Conservation (phyloP, 768 basidiomycete species). For the Serendipita indica region DNA sequence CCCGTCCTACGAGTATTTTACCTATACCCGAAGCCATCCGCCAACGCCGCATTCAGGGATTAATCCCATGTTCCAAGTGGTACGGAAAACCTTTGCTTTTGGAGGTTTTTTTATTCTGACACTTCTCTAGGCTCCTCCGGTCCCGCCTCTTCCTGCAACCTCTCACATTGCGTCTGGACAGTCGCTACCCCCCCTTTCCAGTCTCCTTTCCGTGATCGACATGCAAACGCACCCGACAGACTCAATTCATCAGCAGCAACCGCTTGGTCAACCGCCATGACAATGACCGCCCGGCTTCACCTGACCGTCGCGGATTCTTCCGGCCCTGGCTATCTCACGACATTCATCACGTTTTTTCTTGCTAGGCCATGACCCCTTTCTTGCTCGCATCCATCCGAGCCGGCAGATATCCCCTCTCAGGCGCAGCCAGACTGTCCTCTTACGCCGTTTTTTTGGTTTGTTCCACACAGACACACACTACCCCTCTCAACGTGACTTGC, state of each 20-base stretch:
- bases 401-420: too few species aligned
- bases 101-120: too few species aligned
- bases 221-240: slow-evolving; percentile 33
- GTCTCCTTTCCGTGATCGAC: slow-evolving; percentile 71
- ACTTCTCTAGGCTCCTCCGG: not conserved
- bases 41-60: slow-evolving; percentile 52
- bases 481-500: too few species aligned
- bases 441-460: too few species aligned
- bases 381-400: too few species aligned
- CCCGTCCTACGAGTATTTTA: slow-evolving; percentile 29
- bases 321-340: too few species aligned
- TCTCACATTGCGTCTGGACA: slow-evolving; percentile 15
- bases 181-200: slow-evolving; percentile 60
- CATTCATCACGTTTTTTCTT: too few species aligned
- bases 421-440: too few species aligned
- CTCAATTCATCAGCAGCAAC: not conserved
- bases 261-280: slow-evolving; percentile 2
- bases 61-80: slow-evolving; percentile 85
- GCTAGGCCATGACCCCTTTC: too few species aligned
- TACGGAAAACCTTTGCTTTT: slow-evolving; percentile 30
- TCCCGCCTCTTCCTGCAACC: slow-evolving; percentile 12
- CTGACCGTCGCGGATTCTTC: too few species aligned
- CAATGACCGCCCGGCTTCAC: not conserved
- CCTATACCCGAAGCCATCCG: slow-evolving; percentile 47
- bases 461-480: too few species aligned